Percentiles rank a stretch among this genome's conserved stretches.
Evolutionary conservation across 73 alveolate species (phyloP).

Genomic region (Paramecium biaurelia): DNA sequence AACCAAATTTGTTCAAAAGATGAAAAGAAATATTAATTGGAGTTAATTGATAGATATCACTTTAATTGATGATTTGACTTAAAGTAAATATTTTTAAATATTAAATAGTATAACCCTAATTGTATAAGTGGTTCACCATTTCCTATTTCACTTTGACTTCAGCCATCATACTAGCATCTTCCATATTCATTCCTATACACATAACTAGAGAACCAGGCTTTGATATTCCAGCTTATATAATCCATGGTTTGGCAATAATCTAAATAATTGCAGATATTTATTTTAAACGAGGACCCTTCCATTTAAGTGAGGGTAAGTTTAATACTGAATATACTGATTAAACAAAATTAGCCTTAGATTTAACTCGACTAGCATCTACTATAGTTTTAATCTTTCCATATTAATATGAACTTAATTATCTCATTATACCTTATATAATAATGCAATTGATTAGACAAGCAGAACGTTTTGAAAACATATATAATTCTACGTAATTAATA

Average conservation of each 20-base stretch:
- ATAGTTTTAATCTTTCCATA: neutral
- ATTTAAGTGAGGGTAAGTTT: neutral
- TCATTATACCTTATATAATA: neutral
- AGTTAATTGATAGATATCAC: neutral
- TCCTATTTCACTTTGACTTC: neutral
- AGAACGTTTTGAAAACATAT: neutral
- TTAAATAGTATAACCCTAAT: neutral
- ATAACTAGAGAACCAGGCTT: neutral
- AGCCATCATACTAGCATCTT: neutral
- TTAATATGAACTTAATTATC: neutral
- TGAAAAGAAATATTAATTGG: neutral
- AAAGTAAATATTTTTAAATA: neutral
- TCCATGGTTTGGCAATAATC: neutral
- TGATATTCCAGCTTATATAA: neutral
- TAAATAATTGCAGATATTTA: neutral
- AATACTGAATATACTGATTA: neutral
- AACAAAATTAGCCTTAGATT: neutral
- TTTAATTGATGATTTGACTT: neutral
- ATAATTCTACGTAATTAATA: neutral
- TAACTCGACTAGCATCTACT: neutral
- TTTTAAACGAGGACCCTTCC: neutral
- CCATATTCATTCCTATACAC: neutral
- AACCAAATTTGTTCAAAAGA: neutral
- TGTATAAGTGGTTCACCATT: neutral
- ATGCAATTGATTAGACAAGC: neutral